Evolutionary conservation across 2,329 filamentous ascomycete genomes (phyloP), one percentile per base, ranked within the genome.

Genomic region (Diplodia sapinea): DNA sequence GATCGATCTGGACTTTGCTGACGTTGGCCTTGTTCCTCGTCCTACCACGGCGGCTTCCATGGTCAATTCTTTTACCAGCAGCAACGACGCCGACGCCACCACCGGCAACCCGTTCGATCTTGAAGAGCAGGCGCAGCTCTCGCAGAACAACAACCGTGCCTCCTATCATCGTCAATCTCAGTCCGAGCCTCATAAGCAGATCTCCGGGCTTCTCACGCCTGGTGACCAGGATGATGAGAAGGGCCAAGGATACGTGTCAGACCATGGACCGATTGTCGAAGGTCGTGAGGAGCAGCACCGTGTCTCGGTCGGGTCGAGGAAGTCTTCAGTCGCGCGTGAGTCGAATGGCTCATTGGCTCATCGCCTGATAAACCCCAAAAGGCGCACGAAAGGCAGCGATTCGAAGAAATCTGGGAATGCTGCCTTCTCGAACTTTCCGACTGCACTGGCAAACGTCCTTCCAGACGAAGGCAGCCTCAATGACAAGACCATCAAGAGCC

Each of bases 61-160:
- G 51, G 72, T 73, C 11, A 51, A 66, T 20, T 67, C 54, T 6
- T 51, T 67, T 2, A 70, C 74, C 8, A 73, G 71, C 49, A 75
- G 66, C 50, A 63, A 54, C 20, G 73, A 72, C 56, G 80, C 77
- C 20, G 79, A 82, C 63, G 74, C 77, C 23, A 68, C 66, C 17
- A 68, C 66, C 0, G 66, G 56, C 57, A 81, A 84, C 66, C 82
- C 82, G 0, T 84, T 84, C 70, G 82, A 84, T 71, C 78, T 84
- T 7, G 82, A 84, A 70, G 81, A 84, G 63, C 78, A 79, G 65
- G 74, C 79, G 9, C 74, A 78, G 38, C 73, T 79, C 12, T 77
- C 77, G 0, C 71, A 78, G 38, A 77, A 74, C 54, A 79, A 77
- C 65, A 76, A 79, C 56, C 77, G 78, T 36, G 74, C 75, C 26